These are phyloP conservation scores for Monosporozyma unispora DNA, from an alignment of 805 yeast species.

Conservation along the genomic window DNA sequence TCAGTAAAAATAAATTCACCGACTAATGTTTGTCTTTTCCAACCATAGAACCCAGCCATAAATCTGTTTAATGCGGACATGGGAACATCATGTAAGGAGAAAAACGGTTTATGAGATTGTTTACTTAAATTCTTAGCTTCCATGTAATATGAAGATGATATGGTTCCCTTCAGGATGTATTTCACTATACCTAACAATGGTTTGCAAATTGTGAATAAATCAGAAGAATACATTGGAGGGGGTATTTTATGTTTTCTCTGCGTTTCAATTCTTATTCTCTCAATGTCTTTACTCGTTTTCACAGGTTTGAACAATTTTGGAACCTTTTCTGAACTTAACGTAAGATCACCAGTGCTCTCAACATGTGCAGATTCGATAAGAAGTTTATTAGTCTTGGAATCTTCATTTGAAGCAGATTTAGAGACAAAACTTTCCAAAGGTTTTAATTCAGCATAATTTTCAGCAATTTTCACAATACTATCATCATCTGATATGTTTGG, in stretches of 20 bases:
- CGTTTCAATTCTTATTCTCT: background rate
- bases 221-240: background rate
- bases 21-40: slow-evolving; percentile 45
- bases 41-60: slow-evolving; percentile 54
- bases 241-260: slow-evolving; percentile 14
- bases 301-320: background rate
- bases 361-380: background rate
- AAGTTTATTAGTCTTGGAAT: background rate
- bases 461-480: background rate
- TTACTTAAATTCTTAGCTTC: slow-evolving; percentile 37
- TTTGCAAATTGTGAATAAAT: slow-evolving; percentile 8
- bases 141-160: slow-evolving; percentile 41
- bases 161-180: slow-evolving; percentile 36
- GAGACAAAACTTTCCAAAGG: background rate
- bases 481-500: too few relatives aligned
- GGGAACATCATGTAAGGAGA: slow-evolving; percentile 41
- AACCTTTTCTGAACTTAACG: background rate
- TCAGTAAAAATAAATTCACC: slow-evolving; percentile 35
- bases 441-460: too few relatives aligned
- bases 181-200: slow-evolving; percentile 31
- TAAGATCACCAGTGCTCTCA: background rate
- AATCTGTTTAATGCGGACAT: slow-evolving; percentile 38
- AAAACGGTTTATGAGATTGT: slow-evolving; percentile 34
- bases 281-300: background rate
- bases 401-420: background rate